Percentiles rank a stretch among this genome's conserved stretches.
Conservation (phyloP, 371 early-diverging fungal genomes). For the Capniomyces stellatus region DNA sequence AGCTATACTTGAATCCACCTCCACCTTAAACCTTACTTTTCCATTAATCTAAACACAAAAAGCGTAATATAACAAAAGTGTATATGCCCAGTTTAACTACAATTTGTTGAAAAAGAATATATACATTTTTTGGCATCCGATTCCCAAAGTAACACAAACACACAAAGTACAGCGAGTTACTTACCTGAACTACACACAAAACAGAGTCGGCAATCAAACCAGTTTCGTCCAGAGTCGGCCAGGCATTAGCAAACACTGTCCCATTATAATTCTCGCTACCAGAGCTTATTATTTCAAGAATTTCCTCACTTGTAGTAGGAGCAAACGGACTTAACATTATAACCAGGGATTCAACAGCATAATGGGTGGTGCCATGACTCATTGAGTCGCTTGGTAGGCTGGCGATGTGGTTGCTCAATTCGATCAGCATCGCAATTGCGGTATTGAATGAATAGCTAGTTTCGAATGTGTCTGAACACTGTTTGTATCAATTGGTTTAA, state of each 20-base stretch:
- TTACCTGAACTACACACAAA: conserved; percentile 36
- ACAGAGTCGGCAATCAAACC: conserved; percentile 5
- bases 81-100: no score
- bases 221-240: conserved; percentile 39
- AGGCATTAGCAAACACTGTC: conserved; percentile 35
- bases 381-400: conserved; percentile 9
- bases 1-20: conserved; percentile 28
- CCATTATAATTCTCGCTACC: not conserved
- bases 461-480: conserved; percentile 42
- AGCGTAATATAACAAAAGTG: conserved; percentile 1
- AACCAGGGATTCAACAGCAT: conserved; percentile 37
- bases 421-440: conserved; percentile 61
- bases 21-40: conserved; percentile 48
- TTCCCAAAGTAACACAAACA: no score
- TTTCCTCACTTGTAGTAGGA: conserved; percentile 53
- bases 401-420: conserved; percentile 47
- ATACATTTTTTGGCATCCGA: no score
- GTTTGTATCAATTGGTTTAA: conserved; percentile 26
- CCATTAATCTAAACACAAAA: conserved; percentile 47
- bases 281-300: conserved; percentile 31
- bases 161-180: no score
- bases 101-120: no score
- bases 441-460: conserved; percentile 53
- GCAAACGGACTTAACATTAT: conserved; percentile 62
- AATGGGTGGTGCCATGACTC: conserved; percentile 29